Base-by-base conservation (phyloP, 306 rosid species). In the Benincasa hispida region DNA sequence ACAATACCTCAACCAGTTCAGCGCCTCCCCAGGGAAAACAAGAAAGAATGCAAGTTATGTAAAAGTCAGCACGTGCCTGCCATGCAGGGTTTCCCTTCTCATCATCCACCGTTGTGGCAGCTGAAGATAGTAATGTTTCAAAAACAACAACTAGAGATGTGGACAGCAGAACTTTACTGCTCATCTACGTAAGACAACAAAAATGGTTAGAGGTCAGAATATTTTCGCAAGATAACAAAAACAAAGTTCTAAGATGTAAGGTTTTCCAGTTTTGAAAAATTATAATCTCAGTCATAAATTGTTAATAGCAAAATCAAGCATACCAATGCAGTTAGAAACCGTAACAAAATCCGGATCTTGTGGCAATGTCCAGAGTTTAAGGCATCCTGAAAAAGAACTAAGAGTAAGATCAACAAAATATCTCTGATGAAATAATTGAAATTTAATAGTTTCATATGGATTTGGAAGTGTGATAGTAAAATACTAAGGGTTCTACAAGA, bases 11-110 rank as follows among this genome's bases (percentile, higher is more conserved):
- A 72, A 27, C 22, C 80, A 94, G 93, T 84, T 94, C 99, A 34
- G 97, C 97, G 83, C 95, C 99, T 51, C 99, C 99, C 97, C 99
- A 94, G 5, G 99, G 98, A 62, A 94, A 96, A 87, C 92, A 94
- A 34, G 99, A 90, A 61, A 94, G 84, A 79, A 94, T 86, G 84
- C 99, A 94, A 77, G 87, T 81, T 27, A 94, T 89, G 83, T 92
- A 94, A 81, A 94, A 94, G 86, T 94, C 99, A 54, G 98, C 99
- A 66, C 89, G 88, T 18, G 99, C 90, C 84, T 94, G 99, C 97
- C 99, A 94, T 74, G 96, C 83, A 47, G 99, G 97, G 79, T 92
- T 94, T 56, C 99, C 99, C 85, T 94, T 94, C 79, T 92, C 99
- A 72, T 94, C 99, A 56, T 94, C 99, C 39, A 92, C 91, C 41